Conservation (phyloP, 1,284 basidiomycete genomes). For the Irpex sp. region DNA sequence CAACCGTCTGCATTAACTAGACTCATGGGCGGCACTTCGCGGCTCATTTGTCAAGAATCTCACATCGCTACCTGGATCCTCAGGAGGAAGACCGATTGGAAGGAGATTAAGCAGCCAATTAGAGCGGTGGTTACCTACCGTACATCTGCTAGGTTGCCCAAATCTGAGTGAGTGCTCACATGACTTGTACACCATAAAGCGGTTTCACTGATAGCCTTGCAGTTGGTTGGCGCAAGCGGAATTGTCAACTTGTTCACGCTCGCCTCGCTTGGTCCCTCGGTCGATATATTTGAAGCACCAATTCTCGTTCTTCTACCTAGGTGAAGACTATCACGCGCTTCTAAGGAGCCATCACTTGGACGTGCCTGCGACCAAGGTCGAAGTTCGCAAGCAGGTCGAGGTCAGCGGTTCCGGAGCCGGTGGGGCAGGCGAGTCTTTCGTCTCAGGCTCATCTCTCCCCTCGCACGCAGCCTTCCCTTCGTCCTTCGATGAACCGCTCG, state of each 20-base stretch:
- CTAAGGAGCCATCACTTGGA: conserved; percentile 67
- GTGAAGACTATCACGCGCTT: conserved; percentile 78
- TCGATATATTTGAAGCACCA: conserved; percentile 81
- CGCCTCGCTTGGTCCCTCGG: conserved; percentile 58
- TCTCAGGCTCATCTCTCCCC: conserved; percentile 43
- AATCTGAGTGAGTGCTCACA: conserved; percentile 22
- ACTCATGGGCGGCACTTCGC: conserved; percentile 33
- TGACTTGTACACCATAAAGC: background rate
- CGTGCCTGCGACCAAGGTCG: conserved; percentile 56
- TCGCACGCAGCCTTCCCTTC: conserved; percentile 36
- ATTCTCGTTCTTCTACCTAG: conserved; percentile 72
- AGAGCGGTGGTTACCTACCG: conserved; percentile 4
- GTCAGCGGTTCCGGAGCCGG: conserved; percentile 44
- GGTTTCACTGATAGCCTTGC: background rate
- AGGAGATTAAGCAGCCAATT: conserved; percentile 45
- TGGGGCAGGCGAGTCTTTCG: conserved; percentile 44
- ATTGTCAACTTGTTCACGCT: conserved; percentile 66
- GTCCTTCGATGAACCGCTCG: conserved; percentile 74
- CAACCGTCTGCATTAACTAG: conserved; percentile 32
- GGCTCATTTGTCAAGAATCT: conserved; percentile 49
- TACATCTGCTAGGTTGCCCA: conserved; percentile 11
- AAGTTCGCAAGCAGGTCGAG: conserved; percentile 71
- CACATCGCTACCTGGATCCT: conserved; percentile 69
- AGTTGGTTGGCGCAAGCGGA: conserved; percentile 78
- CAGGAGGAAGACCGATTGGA: conserved; percentile 49